These are phyloP conservation scores for Neoboletus magnificus DNA, from an alignment of 768 basidiomycete species.

Conservation along the genomic window DNA sequence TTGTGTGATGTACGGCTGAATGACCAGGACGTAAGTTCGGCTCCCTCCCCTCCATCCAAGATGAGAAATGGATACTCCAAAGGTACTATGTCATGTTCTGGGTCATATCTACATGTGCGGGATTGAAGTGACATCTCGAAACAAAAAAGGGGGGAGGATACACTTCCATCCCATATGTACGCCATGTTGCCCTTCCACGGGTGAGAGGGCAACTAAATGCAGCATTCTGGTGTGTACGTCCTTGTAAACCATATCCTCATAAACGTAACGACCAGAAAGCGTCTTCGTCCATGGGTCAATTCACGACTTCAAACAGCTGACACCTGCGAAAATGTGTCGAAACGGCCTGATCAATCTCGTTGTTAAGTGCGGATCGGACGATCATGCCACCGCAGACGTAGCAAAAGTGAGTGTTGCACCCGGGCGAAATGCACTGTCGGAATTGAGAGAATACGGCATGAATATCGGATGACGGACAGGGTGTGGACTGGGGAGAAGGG, in stretches of 20 bases:
- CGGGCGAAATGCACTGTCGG: slow-evolving; percentile 49
- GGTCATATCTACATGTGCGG: too few species aligned
- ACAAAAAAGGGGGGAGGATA: neutral
- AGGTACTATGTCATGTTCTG: too few species aligned
- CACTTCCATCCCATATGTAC: neutral
- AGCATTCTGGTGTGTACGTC: too few species aligned
- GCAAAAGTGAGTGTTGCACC: slow-evolving; percentile 61
- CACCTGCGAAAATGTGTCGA: slow-evolving; percentile 35
- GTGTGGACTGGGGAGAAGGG: neutral
- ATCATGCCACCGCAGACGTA: slow-evolving; percentile 50
- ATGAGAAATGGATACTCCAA: too few species aligned
- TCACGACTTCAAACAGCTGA: slow-evolving; percentile 32
- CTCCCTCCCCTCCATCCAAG: too few species aligned
- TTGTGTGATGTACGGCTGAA: too few species aligned
- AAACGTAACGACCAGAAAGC: neutral
- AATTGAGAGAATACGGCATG: neutral
- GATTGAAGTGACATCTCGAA: neutral
- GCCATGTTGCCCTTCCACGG: neutral
- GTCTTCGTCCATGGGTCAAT: neutral
- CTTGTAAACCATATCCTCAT: neutral
- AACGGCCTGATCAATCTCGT: slow-evolving; percentile 31
- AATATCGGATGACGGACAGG: neutral
- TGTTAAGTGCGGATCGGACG: slow-evolving; percentile 34
- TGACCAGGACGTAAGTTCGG: too few species aligned
- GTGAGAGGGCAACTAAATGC: neutral